Evolutionary conservation across 2,329 filamentous ascomycete species (phyloP), one percentile per base, ranked within the genome.

Genomic region (Pyrenochaeta sp.): DNA sequence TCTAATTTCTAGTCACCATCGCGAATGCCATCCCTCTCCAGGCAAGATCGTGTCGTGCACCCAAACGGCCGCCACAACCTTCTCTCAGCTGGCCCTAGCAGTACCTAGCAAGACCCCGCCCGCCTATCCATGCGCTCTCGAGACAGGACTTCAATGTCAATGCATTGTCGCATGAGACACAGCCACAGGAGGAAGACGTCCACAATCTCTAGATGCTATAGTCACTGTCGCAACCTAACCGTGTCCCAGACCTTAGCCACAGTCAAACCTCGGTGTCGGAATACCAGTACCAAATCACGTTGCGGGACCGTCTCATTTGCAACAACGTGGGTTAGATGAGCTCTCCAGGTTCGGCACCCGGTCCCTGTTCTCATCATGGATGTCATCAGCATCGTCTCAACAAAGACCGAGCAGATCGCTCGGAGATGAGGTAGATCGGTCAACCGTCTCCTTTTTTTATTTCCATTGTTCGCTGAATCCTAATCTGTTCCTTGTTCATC

Each of bases 351-450:
- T 12, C 10, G 2, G n/a, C 19, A 28, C n/a, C 45, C 8, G 45
- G 28, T 19, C 45, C 45, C 30, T 47, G 45, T 47, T 19, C 27
- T 34, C 19, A 28, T 22, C 32, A 47, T 34, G 22, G 30, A 19
- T 27, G 19, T 8, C 28, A 47, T 47, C 45, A 47, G 15, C 45
- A 47, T 34, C 22, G 28, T 32, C 45, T 34, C 55, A 42, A 53
- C 52, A 45, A 62, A 62, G 51, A 37, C 32, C 9, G 37, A 46
- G 50, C 48, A 49, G 37, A 52, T 50, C 50, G 19, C 34, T 43
- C 59, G 56, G 59, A 62, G 52, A 62, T 62, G 59, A 62, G 37
- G 55, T 5, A 37, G 32, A 62, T 56, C 47, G 5, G 37, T 45
- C 52, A 37, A 54, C 40, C 5, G 24, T 28, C 25, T 15, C 42